Evolutionary conservation across 345 rosid genomes (phyloP).

Genomic region (Murraya koenigii): DNA sequence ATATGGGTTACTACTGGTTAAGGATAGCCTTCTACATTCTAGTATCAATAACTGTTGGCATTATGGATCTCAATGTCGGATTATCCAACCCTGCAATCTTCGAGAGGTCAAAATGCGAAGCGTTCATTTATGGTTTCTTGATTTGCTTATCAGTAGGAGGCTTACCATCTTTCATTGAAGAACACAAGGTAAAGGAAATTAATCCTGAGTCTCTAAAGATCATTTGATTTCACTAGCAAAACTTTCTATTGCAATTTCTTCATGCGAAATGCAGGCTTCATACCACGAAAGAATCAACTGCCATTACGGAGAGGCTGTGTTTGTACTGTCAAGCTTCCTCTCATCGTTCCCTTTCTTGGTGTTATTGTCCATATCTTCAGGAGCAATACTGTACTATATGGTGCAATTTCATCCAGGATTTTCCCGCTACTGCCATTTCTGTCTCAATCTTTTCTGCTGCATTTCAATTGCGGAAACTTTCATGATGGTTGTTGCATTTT

Average conservation of each 20-base stretch:
- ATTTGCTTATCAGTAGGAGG: conserved; percentile 35
- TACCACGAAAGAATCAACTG: conserved; percentile 24
- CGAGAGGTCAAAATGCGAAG: conserved; percentile 21
- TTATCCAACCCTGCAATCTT: conserved; percentile 8
- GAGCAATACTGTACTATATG: conserved; percentile 28
- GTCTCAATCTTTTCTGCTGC: conserved; percentile 33
- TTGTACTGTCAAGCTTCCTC: conserved; percentile 31
- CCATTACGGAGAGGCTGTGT: conserved; percentile 34
- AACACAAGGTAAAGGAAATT: conserved; percentile 29
- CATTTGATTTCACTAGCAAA: neutral
- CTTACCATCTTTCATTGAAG: conserved; percentile 37
- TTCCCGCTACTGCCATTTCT: conserved; percentile 26
- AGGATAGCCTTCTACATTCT: conserved; percentile 27
- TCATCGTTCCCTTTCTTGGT: conserved; percentile 34
- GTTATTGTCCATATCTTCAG: conserved; percentile 15
- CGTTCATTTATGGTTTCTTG: conserved; percentile 32
- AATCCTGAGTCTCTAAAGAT: neutral
- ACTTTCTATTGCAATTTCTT: neutral
- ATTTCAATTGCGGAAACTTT: conserved; percentile 24
- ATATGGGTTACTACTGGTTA: conserved; percentile 38
- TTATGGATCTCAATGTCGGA: conserved; percentile 27
- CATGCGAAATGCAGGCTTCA: conserved; percentile 13
- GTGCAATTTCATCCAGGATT: conserved; percentile 40
- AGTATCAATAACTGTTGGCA: conserved; percentile 24
- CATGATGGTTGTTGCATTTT: conserved; percentile 20